Evolutionary conservation across 1,139 yeast genomes (phyloP), one percentile per base, ranked within the genome.

Genomic region (Suhomyces taliae): DNA sequence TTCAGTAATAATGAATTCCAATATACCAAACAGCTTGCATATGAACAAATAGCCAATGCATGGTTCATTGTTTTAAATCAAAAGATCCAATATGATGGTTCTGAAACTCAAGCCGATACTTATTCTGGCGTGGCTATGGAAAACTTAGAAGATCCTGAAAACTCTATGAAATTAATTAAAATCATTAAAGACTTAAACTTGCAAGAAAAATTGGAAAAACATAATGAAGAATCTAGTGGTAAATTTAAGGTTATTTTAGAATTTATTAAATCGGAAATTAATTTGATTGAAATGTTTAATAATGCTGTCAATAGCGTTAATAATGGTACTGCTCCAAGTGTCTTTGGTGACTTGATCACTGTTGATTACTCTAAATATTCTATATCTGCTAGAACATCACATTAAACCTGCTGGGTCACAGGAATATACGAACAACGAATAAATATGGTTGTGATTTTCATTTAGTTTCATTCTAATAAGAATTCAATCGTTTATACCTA

Each of bases 41-140:
- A 85, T 61, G 95, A 89, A 57, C 95, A 90, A 64, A 70, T 93
- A 24, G 80, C 88, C 33, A 79, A 81, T 50, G 88, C 95, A 11
- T 89, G 96, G 89, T 69, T 80, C 45, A 76, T 84, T 34, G 79
- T 82, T 11, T 73, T 90, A 45, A 71, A 70, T 47, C 83, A 78
- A 36, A 59, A 61, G 34, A 39, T 48, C 38, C 45, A 41, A 27
- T 41, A 41, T 29, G 50, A 48, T 6, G 44, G 46, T 14, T 35
- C 41, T 27, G 47, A 43, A n/a, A 10, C 32, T 42, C 44, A 71
- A 69, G 44, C 62, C 71, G 37, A 56, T 69, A 35, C 45, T 6
- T 38, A 32, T 24, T 32, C 43, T n/a, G 43, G 36, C 27, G 39
- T 38, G 24, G 36, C 39, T 8, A 12, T 37, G 19, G 56, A 56